phyloP scores from a whole-genome alignment of 225 moss, liverwort and hornwort genomes.

The Bryum argenteum region DNA sequence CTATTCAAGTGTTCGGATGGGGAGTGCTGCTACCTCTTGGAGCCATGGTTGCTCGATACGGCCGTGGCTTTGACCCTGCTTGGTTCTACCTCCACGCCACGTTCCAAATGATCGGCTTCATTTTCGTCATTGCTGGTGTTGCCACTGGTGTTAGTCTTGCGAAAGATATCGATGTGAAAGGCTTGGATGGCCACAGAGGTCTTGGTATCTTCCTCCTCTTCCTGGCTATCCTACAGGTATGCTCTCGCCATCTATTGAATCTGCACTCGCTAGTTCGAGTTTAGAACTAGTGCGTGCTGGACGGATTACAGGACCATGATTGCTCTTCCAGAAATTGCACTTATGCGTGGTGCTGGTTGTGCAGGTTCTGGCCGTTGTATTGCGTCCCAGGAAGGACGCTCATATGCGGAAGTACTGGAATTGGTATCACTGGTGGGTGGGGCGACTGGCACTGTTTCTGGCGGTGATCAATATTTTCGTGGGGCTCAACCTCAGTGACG shows the following conservation, averaged over 20 bases:
- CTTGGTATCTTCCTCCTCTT: constrained; percentile 62
- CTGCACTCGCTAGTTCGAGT: too few relatives aligned
- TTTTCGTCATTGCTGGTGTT: constrained; percentile 56
- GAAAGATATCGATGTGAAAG: constrained; percentile 16
- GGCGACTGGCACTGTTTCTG: constrained; percentile 66
- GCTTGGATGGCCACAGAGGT: constrained; percentile 42
- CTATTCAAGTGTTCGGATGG: constrained; percentile 75
- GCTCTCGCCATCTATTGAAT: neutral
- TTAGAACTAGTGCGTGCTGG: too few relatives aligned
- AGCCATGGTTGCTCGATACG: constrained; percentile 79
- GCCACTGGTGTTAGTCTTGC: constrained; percentile 52
- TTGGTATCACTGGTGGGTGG: constrained; percentile 82
- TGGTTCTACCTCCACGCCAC: constrained; percentile 75
- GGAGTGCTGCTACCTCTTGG: constrained; percentile 78
- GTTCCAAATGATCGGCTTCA: constrained; percentile 61
- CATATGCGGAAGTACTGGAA: constrained; percentile 79
- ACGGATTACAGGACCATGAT: too few relatives aligned
- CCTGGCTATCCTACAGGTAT: constrained; percentile 65
- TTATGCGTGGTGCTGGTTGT: neutral
- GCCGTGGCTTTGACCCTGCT: constrained; percentile 66
- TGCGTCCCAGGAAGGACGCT: constrained; percentile 74
- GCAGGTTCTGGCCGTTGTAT: constrained; percentile 70
- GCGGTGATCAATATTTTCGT: constrained; percentile 70
- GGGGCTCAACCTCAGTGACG: constrained; percentile 43
- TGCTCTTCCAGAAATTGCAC: neutral